Base-by-base conservation (phyloP, 257 asterid species). In the Solanum tarapatanum region DNA sequence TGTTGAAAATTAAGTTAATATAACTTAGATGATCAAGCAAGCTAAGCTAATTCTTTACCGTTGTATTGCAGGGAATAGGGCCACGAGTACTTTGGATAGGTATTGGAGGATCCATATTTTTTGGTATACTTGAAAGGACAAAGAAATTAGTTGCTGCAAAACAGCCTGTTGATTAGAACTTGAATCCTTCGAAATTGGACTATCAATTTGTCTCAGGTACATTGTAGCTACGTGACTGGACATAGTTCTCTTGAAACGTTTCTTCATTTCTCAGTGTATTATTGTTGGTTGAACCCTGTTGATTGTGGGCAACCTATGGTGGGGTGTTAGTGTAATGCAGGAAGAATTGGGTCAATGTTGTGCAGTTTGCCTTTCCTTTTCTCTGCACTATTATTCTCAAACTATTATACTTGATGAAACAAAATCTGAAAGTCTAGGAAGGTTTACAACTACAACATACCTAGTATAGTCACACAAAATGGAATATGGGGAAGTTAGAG, bases 51-150 rank as follows among this genome's bases (percentile, higher is more conserved):
- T 37, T 24, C 23, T 48, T 51, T 32, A 16, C 30, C 72, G 32
- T 19, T 75, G 51, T 32, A 70, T 85, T 90, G 89, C 93, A 93
- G 97, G 97, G 97, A 3, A 76, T 94, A 33, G 97, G 97, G 4
- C 92, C 95, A 12, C 88, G 95, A 89, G 93, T 94, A 80, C 87
- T 93, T 85, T 94, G 97, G 97, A 92, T 94, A 87, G 97, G 97
- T 24, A 88, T 94, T 2, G 95, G 97, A 35, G 95, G 95, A 87
- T 93, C 93, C 24, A 94, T 94, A 87, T 94, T 94, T 87, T 94
- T 94, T 48, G 91, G 94, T 48, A 93, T 93, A 39, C 95, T 94
- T 82, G 95, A 94, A 91, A 93, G 89, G 87, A 88, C 95, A 12
- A 94, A 94, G 85, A 90, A 84, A 39, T 36, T 92, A 62, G 93